Percentiles rank a stretch among this genome's conserved stretches.
phyloP scores from a whole-genome alignment of 805 yeast genomes.

The Nematodospora valgi region DNA sequence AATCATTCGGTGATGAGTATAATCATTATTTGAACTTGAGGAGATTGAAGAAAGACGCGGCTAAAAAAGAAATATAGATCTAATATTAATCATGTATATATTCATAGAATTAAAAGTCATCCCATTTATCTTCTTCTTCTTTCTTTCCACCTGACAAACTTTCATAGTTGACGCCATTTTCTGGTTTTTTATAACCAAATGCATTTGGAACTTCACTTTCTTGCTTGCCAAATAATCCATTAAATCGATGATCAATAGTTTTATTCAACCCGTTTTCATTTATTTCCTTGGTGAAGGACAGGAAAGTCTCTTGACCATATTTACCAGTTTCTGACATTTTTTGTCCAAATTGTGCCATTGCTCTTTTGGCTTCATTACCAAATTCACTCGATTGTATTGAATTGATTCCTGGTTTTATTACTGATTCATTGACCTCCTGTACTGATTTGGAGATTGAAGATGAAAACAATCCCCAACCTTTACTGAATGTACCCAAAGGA shows the following conservation, averaged over 20 bases:
- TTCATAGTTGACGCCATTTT: constrained; percentile 53
- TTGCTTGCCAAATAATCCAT: constrained; percentile 54
- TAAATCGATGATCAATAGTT: constrained; percentile 46
- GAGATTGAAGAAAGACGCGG: neutral
- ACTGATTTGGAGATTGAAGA: constrained; percentile 81
- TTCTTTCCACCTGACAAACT: constrained; percentile 45
- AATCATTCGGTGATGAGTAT: constrained; percentile 47
- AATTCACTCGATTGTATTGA: constrained; percentile 76
- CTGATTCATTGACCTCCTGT: constrained; percentile 80
- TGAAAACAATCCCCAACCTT: constrained; percentile 94
- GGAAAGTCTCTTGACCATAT: constrained; percentile 67
- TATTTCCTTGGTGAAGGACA: constrained; percentile 48
- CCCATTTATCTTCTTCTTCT: constrained; percentile 60
- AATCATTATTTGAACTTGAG: constrained; percentile 14
- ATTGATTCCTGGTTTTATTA: constrained; percentile 86
- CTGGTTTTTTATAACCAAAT: constrained; percentile 61
- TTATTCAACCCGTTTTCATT: constrained; percentile 38
- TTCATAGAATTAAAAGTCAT: constrained; percentile 44
- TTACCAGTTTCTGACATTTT: constrained; percentile 85
- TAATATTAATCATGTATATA: constrained; percentile 1
- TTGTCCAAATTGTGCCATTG: constrained; percentile 96
- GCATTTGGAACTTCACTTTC: constrained; percentile 52
- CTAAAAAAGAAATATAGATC: neutral
- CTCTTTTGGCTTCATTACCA: constrained; percentile 78
- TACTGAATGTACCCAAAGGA: constrained; percentile 85